A percentile compares a stretch with the other conserved stretches of the same genome.
Conservation (phyloP, 306 rosid species). For the Cajanus cajan region DNA sequence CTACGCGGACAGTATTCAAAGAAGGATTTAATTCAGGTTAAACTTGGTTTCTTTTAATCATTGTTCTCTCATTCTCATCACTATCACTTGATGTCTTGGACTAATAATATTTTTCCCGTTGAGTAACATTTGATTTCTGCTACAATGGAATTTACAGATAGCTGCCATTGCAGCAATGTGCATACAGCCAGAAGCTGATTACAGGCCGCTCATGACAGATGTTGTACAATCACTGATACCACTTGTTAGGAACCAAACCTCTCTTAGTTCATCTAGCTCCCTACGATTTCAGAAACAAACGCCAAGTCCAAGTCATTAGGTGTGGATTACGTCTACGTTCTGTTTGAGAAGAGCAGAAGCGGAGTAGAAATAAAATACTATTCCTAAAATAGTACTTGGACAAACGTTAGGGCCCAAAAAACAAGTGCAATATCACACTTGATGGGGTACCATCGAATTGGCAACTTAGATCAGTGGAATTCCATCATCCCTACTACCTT, state of each 20-base stretch:
- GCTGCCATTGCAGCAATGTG: slow-evolving; percentile 99
- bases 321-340: slow-evolving; percentile 10
- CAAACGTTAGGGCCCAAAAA: background rate
- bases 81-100: background rate
- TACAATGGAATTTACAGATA: slow-evolving; percentile 39
- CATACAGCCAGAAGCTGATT: slow-evolving; percentile 95
- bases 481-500: slow-evolving; percentile 5
- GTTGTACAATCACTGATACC: slow-evolving; percentile 90
- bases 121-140: slow-evolving; percentile 8
- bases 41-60: background rate
- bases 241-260: slow-evolving; percentile 55
- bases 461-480: background rate
- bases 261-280: slow-evolving; percentile 45
- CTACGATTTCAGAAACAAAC: slow-evolving; percentile 60
- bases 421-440: slow-evolving; percentile 7
- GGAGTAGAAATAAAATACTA: background rate
- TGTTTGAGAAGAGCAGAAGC: slow-evolving; percentile 17
- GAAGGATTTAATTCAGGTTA: slow-evolving; percentile 92
- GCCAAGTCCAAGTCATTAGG: slow-evolving; percentile 39
- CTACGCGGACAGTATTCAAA: slow-evolving; percentile 73
- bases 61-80: background rate
- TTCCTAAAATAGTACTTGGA: background rate
- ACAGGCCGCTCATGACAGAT: slow-evolving; percentile 91
- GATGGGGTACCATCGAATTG: slow-evolving; percentile 2
- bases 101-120: background rate